Percentiles rank a stretch among this genome's conserved stretches.
These are phyloP conservation scores for Pseudoscleropodium purum DNA, from an alignment of 225 moss, liverwort and hornwort genomes.

Conservation along the genomic window DNA sequence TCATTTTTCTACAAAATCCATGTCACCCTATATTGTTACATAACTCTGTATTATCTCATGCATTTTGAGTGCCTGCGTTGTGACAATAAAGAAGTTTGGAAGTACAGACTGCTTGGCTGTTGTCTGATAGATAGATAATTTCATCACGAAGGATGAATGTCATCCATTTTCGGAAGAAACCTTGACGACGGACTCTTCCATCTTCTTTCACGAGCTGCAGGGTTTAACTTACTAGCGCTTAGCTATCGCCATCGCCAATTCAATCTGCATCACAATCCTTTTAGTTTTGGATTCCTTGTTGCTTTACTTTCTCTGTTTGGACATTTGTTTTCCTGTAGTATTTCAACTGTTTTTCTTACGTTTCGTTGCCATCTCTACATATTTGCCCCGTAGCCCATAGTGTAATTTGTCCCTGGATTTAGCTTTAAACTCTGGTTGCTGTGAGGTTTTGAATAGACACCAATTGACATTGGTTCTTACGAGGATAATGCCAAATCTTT, in stretches of 20 bases:
- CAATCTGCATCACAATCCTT: too few relatives aligned
- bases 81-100: neutral
- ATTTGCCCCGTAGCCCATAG: neutral
- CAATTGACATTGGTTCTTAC: neutral
- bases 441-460: neutral
- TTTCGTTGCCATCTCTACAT: neutral
- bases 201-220: neutral
- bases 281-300: neutral
- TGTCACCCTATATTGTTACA: neutral
- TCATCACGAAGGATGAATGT: neutral
- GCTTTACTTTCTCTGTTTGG: neutral
- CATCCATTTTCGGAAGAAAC: neutral
- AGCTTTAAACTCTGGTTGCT: neutral
- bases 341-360: neutral
- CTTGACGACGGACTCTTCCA: neutral
- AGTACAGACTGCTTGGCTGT: neutral
- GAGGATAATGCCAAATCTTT: too few relatives aligned
- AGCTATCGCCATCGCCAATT: neutral
- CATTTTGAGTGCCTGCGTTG: neutral
- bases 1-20: neutral
- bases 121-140: neutral
- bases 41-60: neutral
- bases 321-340: too few relatives aligned
- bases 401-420: neutral
- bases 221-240: neutral